Base-by-base conservation (phyloP, 2,329 filamentous ascomycete species). In the Calonectria honghensis region DNA sequence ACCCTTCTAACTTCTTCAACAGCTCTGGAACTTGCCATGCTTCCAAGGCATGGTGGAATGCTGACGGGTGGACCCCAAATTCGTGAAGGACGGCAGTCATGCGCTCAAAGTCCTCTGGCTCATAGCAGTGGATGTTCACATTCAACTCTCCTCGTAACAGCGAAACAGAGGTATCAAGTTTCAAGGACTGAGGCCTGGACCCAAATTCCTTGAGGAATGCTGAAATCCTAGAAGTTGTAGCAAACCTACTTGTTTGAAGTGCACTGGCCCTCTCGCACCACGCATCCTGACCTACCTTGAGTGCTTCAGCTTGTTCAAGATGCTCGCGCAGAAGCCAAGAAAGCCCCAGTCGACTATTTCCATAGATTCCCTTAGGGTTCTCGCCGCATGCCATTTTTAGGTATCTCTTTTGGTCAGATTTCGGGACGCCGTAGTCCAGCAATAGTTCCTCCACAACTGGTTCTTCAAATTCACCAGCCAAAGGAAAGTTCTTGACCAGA, bases 121-220 rank as follows among this genome's bases (percentile, higher is more conserved):
- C 93, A 82, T 94, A 94, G 85, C 92, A 94, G 79, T 94, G 93
- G 0, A 91, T 92, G 83, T 94, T 93, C 75, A 94, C 87, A 70
- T 91, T 88, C 14, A 94, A 90, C 76, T 94, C 91, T 0, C 92
- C 92, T 41, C 92, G 87, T 37, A 94, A 82, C 2, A 91, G 90
- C 0, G 91, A 92, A 52, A 71, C 41, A 39, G 59, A 54, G 4
- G 57, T 71, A 16, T 71, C 41, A 27, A 64, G 48, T 9, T 65
- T 65, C 0, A 65, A 45, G 10, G 31, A 37, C 5, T 71, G 20
- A 11, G 68, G 68, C 18, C 32, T 48, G n/a, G 20, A 37, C 4
- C 59, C 68, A 37, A 31, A 35, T 3, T 59, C 67, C 6, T 48
- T 54, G n/a, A 70, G 27, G 31, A 70, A 70, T 27, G 10, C 6